Evolutionary conservation across 2,329 filamentous ascomycete species (phyloP), one percentile per base, ranked within the genome.

Genomic region (Fusarium albosuccineum): DNA sequence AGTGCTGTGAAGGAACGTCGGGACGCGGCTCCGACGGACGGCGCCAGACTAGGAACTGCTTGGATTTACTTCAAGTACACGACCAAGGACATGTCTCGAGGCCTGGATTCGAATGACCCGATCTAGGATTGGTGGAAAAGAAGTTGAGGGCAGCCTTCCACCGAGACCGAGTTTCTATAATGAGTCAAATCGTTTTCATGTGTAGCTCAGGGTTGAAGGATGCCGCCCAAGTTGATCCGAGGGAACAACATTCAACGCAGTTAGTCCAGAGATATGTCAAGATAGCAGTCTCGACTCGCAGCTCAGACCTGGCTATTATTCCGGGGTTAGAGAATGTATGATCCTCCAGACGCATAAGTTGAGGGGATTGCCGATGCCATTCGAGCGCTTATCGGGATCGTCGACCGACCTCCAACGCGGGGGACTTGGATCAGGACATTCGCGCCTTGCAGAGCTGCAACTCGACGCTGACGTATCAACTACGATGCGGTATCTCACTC

Each of bases 341-440:
- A 33, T 45, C 49, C 29, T 41, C 30, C 36, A 26, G n/a, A 39
- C 9, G 33, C 14, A 27, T 36, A 16, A 16, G 16, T 16, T 14
- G 16, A 16, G 46, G 22, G 37, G 30, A 39, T 44, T 16, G 33
- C 16, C 14, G 26, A 44, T 56, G 37, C 45, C 30, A 62, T 62
- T 62, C 37, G 27, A 45, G 33, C 37, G 42, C 44, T 45, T 61
- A 44, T 53, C 50, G 50, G 39, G 50, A 53, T 33, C 40, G 11
- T 11, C 60, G 22, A 16, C 57, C 36, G 26, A 61, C 36, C 36
- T 34, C 37, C 14, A 41, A 34, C 37, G 30, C 17, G 26, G 36
- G 14, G 42, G 36, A 44, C 22, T 46, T 16, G 16, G 40, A 37
- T 37, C 14, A 37, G 26, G 36, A 34, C 39, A 42, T 42, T 39